A percentile compares a stretch with the other conserved stretches of the same genome.
Conservation (phyloP, 2,329 filamentous ascomycete genomes). For the Stemphylium vesicarium region DNA sequence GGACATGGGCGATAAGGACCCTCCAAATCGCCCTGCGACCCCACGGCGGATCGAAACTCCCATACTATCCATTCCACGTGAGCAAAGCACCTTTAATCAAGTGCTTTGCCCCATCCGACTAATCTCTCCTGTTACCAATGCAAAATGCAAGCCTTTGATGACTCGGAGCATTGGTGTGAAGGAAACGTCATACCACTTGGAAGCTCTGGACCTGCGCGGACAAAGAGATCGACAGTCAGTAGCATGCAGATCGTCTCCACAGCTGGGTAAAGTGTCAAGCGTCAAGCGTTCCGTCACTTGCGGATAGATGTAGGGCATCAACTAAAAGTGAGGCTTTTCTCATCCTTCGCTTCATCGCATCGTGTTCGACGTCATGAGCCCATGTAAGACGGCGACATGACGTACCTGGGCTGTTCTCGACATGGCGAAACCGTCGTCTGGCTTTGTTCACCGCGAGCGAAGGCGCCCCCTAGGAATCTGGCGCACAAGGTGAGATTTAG, state of each 20-base stretch:
- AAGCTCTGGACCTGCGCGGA: slow-evolving; percentile 23
- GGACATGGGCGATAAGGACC: slow-evolving; percentile 18
- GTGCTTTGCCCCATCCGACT: too few relatives aligned
- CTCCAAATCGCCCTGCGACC: slow-evolving; percentile 6
- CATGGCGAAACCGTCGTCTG: slow-evolving; percentile 6
- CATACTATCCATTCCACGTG: slow-evolving; percentile 4
- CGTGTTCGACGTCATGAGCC: slow-evolving; percentile 6
- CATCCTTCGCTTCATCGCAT: slow-evolving; percentile 11
- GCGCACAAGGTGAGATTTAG: slow-evolving; percentile 3
- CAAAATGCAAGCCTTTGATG: background rate
- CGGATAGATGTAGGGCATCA: background rate
- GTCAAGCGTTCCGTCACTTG: background rate
- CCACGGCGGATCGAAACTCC: slow-evolving; percentile 19
- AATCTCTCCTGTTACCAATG: background rate
- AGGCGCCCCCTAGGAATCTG: background rate
- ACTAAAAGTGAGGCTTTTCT: slow-evolving; percentile 22
- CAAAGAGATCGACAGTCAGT: slow-evolving; percentile 28
- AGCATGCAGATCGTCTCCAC: slow-evolving; percentile 10
- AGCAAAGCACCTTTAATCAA: slow-evolving; percentile 6
- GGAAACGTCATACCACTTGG: slow-evolving; percentile 22
- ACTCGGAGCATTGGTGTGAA: slow-evolving; percentile 4
- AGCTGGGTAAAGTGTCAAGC: background rate
- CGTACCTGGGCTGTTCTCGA: slow-evolving; percentile 3
- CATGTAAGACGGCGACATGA: slow-evolving; percentile 9
- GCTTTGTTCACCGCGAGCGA: background rate